phyloP scores from a whole-genome alignment of 1,284 basidiomycete species.

The Cutaneotrichosporon sp. region DNA sequence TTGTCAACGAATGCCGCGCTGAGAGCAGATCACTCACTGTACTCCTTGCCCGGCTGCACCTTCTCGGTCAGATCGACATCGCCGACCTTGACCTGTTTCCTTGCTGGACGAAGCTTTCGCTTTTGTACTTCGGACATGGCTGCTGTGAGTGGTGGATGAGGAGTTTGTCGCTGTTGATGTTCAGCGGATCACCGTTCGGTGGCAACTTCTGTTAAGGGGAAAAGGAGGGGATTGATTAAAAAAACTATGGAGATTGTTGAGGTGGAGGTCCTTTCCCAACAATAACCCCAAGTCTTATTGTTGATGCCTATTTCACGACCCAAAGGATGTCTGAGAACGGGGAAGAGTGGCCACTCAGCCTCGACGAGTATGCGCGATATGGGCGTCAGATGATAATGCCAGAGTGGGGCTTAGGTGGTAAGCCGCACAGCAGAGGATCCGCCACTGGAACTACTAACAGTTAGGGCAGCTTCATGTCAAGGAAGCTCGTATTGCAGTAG shows the following conservation, averaged over 20 bases:
- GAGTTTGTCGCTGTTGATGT: background rate
- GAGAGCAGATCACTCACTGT: constrained; percentile 60
- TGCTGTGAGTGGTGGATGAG: background rate
- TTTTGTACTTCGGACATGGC: constrained; percentile 23
- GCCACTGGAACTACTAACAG: background rate
- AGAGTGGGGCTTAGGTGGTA: constrained; percentile 77
- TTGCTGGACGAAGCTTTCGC: constrained; percentile 58
- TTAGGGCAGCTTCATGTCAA: constrained; percentile 79
- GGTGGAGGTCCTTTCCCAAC: constrained; percentile 4
- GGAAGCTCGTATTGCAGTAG: constrained; percentile 69
- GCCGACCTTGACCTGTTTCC: constrained; percentile 83
- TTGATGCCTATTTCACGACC: background rate
- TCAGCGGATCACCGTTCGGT: background rate
- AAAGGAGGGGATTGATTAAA: background rate
- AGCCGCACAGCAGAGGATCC: constrained; percentile 4
- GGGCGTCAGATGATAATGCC: constrained; percentile 96
- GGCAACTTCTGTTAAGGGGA: background rate
- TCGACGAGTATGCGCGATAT: constrained; percentile 79
- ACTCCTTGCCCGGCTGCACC: constrained; percentile 87
- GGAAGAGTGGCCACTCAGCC: constrained; percentile 6
- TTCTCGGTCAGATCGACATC: constrained; percentile 83
- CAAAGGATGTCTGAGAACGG: background rate
- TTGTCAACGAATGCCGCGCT: constrained; percentile 16
- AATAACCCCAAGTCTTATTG: no score
- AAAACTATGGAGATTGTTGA: background rate